These are phyloP conservation scores for Cyberlindnera japonica DNA, from an alignment of 805 yeast species.

Conservation along the genomic window DNA sequence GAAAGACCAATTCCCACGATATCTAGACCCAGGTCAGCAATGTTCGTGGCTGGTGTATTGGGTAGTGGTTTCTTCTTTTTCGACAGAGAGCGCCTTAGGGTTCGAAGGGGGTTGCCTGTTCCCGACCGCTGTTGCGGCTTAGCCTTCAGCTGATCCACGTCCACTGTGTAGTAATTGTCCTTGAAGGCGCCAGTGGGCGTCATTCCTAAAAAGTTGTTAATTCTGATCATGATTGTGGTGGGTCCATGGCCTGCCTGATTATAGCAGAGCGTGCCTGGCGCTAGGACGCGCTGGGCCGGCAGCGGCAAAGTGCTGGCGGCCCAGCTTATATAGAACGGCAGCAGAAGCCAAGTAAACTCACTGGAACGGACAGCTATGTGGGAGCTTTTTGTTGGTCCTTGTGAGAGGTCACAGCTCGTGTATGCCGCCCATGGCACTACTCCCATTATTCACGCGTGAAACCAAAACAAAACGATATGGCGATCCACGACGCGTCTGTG, in stretches of 20 bases:
- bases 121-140: background rate
- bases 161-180: conserved; percentile 5
- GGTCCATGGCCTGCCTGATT: no score
- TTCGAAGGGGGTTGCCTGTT: conserved; percentile 6
- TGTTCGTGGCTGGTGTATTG: conserved; percentile 2
- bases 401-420: no score
- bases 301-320: no score
- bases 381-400: no score
- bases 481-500: background rate
- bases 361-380: no score
- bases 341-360: no score
- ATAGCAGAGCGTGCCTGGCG: background rate
- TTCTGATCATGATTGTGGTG: conserved; percentile 1
- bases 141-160: conserved; percentile 2
- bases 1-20: conserved; percentile 24
- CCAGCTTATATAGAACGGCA: no score
- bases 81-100: conserved; percentile 7
- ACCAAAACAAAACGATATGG: background rate
- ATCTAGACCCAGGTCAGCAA: conserved; percentile 23
- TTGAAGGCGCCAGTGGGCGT: conserved; percentile 4
- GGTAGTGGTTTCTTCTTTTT: conserved; percentile 4
- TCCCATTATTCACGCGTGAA: background rate
- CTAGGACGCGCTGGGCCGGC: background rate
- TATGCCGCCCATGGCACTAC: background rate
- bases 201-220: conserved; percentile 12